A percentile compares a stretch with the other conserved stretches of the same genome.
Evolutionary conservation across 148 eudicot genomes (phyloP).

Genomic region (Pouteria glomerata): DNA sequence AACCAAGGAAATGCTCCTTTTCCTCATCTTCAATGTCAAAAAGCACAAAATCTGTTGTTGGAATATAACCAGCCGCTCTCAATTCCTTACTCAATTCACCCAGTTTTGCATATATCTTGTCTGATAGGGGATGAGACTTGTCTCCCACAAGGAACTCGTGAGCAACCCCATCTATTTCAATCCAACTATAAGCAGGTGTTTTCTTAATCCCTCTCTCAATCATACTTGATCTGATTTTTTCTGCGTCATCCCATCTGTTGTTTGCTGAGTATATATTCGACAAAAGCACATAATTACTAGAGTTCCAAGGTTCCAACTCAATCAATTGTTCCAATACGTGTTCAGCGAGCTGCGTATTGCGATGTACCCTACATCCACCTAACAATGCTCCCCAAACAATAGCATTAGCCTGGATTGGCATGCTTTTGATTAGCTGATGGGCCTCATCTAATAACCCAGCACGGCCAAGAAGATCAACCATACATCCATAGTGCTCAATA

Average conservation of each 20-base stretch:
- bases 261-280: slow-evolving; percentile 1
- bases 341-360: slow-evolving; percentile 4
- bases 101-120: slow-evolving; percentile 11
- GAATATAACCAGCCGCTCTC: slow-evolving; percentile 11
- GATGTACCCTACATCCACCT: slow-evolving; percentile 14
- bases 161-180: slow-evolving; percentile 7
- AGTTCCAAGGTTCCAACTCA: slow-evolving; percentile 12
- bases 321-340: background rate
- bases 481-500: slow-evolving; percentile 12
- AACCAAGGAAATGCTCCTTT: slow-evolving; percentile 14
- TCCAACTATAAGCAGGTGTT: slow-evolving; percentile 8
- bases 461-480: slow-evolving; percentile 17
- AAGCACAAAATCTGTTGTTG: slow-evolving; percentile 3
- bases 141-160: slow-evolving; percentile 12
- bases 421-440: background rate
- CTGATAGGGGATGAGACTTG: slow-evolving; percentile 11
- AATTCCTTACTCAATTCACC: slow-evolving; percentile 10
- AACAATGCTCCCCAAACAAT: slow-evolving; percentile 15
- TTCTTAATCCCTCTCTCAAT: slow-evolving; percentile 8
- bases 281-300: slow-evolving; percentile 12
- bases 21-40: slow-evolving; percentile 15
- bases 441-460: slow-evolving; percentile 13
- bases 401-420: slow-evolving; percentile 13
- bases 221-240: slow-evolving; percentile 1
- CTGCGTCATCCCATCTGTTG: slow-evolving; percentile 9